Conservation (phyloP, 176 grass and related monocot species). For the Dactylis glomerata region DNA sequence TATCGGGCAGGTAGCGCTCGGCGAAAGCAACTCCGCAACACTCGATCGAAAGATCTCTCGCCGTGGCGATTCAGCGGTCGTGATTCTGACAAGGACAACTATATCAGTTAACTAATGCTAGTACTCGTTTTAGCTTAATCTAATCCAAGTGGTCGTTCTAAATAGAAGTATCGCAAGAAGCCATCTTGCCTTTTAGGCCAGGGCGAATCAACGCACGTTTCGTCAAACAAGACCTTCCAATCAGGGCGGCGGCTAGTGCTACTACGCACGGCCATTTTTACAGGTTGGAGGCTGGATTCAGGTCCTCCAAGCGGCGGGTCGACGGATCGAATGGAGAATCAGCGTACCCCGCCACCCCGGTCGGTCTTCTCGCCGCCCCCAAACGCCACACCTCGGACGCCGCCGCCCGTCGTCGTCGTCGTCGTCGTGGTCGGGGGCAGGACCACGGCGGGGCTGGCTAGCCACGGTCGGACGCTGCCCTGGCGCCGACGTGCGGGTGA, state of each 20-base stretch:
- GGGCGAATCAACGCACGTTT: not conserved
- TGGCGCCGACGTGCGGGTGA: not conserved
- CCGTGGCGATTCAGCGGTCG: not conserved
- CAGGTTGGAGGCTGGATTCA: not conserved
- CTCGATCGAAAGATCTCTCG: not conserved
- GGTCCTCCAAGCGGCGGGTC: not conserved
- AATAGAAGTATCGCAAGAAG: not conserved
- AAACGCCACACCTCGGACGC: not conserved
- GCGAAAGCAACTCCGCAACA: not conserved
- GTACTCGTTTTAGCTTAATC: not conserved
- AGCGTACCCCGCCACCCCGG: not conserved
- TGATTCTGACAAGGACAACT: not conserved
- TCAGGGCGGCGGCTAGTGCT: not conserved
- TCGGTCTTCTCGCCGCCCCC: not conserved
- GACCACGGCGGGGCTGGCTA: not conserved
- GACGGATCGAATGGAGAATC: not conserved
- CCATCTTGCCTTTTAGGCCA: not conserved
- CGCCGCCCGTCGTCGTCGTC: conserved; percentile 5
- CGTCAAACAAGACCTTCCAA: not conserved
- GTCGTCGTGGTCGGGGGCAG: not conserved
- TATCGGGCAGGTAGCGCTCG: not conserved
- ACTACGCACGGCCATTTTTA: not conserved
- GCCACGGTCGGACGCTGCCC: not conserved
- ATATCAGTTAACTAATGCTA: not conserved
- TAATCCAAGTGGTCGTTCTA: not conserved